Evolutionary conservation across 805 yeast species (phyloP).

Genomic region (Nakazawaea populi): DNA sequence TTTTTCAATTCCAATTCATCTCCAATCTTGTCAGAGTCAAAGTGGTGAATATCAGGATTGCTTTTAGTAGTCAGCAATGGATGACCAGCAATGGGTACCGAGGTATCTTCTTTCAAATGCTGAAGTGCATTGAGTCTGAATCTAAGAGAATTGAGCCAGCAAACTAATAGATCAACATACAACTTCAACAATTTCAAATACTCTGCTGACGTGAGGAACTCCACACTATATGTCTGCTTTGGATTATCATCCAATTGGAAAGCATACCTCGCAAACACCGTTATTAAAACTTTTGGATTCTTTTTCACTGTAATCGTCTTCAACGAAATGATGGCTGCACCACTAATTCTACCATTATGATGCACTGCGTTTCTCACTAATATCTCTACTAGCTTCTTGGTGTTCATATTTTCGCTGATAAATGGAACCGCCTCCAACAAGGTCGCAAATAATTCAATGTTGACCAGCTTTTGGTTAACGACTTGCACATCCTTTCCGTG

Average conservation of each 20-base stretch:
- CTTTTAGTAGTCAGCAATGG: slow-evolving; percentile 1
- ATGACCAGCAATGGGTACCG: slow-evolving; percentile 6
- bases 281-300: slow-evolving; percentile 65
- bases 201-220: slow-evolving; percentile 54
- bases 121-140: slow-evolving; percentile 14
- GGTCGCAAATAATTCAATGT: slow-evolving; percentile 57
- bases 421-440: slow-evolving; percentile 72
- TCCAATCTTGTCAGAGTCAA: slow-evolving; percentile 13
- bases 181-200: slow-evolving; percentile 56
- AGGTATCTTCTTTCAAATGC: slow-evolving; percentile 18
- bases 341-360: slow-evolving; percentile 51
- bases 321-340: slow-evolving; percentile 58
- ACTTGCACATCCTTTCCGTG: slow-evolving; percentile 7
- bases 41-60: slow-evolving; percentile 27
- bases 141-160: slow-evolving; percentile 73
- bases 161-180: slow-evolving; percentile 72
- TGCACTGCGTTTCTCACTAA: slow-evolving; percentile 75
- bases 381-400: slow-evolving; percentile 64
- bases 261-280: slow-evolving; percentile 72
- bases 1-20: slow-evolving; percentile 74
- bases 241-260: slow-evolving; percentile 74
- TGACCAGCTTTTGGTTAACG: not conserved
- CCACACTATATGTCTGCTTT: slow-evolving; percentile 44
- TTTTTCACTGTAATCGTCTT: slow-evolving; percentile 60
- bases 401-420: slow-evolving; percentile 28